Base-by-base conservation (phyloP, 1,284 basidiomycete species). In the Crepidotus sp. region DNA sequence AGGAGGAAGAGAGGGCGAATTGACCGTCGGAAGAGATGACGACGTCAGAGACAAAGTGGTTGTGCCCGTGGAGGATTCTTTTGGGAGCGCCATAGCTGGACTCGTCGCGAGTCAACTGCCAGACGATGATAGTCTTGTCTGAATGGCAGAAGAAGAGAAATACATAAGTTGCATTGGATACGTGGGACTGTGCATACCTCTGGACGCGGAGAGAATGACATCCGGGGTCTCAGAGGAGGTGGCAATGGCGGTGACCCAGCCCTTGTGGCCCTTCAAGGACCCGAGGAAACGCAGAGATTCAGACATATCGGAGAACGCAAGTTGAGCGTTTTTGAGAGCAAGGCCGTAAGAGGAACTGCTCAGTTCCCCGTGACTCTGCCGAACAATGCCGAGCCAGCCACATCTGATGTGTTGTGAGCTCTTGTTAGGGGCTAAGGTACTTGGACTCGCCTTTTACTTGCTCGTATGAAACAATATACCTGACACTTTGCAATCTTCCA, bases 71-170 rank as follows among this genome's bases (percentile, higher is more conserved):
- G 55, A 99, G 84, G 64, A 98, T 91, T 62, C 87, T 85, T 76
- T 98, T 98, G 55, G 94, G 92, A 75, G 84, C 94, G 46, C 93
- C 93, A 65, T 92, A 94, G 45, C 80, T 72, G 62, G 85, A 80
- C 53, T 98, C 95, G 57, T 96, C 92, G 55, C 96, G 91, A 57
- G 93, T 95, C 61, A 99, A 77, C 67, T 94, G 87, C 96, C 96
- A 99, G 65, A 98, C 93, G 63, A 99, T 98, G 76, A 98, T 90
- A 52, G 93, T 97, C 81, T 97, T 98, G 85, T 99, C 96, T 93
- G 60, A 50, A 59, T 42, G 49, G 50, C 50, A 57, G 49, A 53
- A 47, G 53, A 42, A 47, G 53, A 42, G 54, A 41, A 48, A 52
- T 42, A 45, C 50, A 40, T 45, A 36, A 44, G 37, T 46, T 45